Conservation (phyloP, 345 rosid species). For the Gossypium turneri region DNA sequence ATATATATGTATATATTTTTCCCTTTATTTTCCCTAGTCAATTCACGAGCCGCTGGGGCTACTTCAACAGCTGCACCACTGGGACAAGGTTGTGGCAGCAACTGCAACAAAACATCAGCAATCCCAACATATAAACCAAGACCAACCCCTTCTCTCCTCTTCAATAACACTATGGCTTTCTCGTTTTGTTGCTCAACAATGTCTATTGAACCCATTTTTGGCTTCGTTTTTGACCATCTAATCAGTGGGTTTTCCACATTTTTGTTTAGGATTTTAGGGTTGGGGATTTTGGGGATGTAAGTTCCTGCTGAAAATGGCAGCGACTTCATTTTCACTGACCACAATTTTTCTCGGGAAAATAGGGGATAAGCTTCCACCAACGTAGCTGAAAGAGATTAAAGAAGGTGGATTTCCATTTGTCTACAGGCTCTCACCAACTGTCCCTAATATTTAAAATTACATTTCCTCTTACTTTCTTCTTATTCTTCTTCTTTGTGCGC, state of each 20-base stretch:
- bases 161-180: constrained; percentile 23
- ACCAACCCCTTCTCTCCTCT: constrained; percentile 65
- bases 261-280: constrained; percentile 8
- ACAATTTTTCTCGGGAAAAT: neutral
- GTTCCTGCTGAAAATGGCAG: constrained; percentile 41
- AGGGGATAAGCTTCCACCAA: constrained; percentile 2
- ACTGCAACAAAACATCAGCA: constrained; percentile 31
- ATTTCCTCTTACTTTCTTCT: constrained; percentile 20
- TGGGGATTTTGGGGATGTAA: constrained; percentile 25
- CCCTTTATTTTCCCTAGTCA: constrained; percentile 24
- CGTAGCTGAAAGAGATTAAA: neutral
- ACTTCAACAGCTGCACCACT: constrained; percentile 51
- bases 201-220: neutral
- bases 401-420: neutral
- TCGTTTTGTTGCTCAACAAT: constrained; percentile 13
- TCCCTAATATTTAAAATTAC: no score
- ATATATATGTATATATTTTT: no score
- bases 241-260: constrained; percentile 11
- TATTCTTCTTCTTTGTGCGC: constrained; percentile 6
- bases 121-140: constrained; percentile 32
- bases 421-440: no score
- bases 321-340: constrained; percentile 41
- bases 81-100: constrained; percentile 4
- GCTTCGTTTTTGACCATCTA: constrained; percentile 19
- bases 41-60: constrained; percentile 49